Evolutionary conservation across 306 rosid genomes (phyloP).

Genomic region (barrel medic (Medicago truncatula)): DNA sequence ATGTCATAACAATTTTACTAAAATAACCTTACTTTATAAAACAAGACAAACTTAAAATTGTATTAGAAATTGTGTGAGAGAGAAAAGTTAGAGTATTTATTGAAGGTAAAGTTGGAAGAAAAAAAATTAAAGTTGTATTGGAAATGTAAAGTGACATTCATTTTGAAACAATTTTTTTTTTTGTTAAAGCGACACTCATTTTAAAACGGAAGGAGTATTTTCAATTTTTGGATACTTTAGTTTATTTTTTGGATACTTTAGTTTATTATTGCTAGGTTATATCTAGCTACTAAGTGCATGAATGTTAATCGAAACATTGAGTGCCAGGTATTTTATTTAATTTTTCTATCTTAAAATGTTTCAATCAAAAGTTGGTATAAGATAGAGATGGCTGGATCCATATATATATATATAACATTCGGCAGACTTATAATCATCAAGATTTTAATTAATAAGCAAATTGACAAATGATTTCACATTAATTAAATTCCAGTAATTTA

Average conservation of each 20-base stretch:
- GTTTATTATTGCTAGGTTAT: constrained; percentile 16
- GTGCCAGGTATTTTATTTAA: constrained; percentile 52
- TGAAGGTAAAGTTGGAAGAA: too few species aligned
- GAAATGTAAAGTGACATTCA: too few species aligned
- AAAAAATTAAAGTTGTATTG: too few species aligned
- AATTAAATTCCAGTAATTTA: constrained; percentile 16
- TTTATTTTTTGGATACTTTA: constrained; percentile 33
- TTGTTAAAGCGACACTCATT: too few species aligned
- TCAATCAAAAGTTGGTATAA: constrained; percentile 68
- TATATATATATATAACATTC: constrained; percentile 47
- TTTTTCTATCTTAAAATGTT: constrained; percentile 61
- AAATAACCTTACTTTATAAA: too few species aligned
- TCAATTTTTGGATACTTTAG: too few species aligned
- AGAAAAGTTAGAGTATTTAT: too few species aligned
- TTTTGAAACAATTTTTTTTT: too few species aligned
- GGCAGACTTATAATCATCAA: constrained; percentile 38
- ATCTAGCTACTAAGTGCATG: constrained; percentile 43
- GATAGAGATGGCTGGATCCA: constrained; percentile 53
- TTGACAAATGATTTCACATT: constrained; percentile 18
- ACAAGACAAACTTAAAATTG: too few species aligned
- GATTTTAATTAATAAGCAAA: constrained; percentile 23
- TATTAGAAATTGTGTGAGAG: too few species aligned
- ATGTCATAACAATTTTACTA: too few species aligned
- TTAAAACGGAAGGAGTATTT: too few species aligned
- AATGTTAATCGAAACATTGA: constrained; percentile 49